Percentiles rank a stretch among this genome's conserved stretches.
phyloP scores from a whole-genome alignment of 768 basidiomycete species.

The Boletus sp. region DNA sequence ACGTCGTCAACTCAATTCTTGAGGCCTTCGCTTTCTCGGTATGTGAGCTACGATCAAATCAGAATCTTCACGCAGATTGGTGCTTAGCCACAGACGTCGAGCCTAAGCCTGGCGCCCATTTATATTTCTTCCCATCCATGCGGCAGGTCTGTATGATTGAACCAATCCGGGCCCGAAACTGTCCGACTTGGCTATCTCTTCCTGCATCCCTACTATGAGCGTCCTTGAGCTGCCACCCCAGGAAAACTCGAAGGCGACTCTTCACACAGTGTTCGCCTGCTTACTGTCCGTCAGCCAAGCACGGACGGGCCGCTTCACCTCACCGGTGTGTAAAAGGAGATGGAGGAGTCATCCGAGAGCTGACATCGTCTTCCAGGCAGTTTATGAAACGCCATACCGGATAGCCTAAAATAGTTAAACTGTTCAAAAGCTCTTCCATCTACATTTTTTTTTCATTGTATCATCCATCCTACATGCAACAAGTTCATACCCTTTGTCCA shows the following conservation, averaged over 20 bases:
- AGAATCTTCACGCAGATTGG: no score
- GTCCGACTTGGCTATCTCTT: conserved; percentile 1
- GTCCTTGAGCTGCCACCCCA: conserved; percentile 11
- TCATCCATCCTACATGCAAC: no score
- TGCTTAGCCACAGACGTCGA: no score
- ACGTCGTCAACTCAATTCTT: no score
- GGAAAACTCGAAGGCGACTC: not conserved
- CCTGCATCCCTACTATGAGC: conserved; percentile 29
- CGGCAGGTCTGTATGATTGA: not conserved
- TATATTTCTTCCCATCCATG: conserved; percentile 1
- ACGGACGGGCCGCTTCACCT: conserved; percentile 4
- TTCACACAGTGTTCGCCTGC: not conserved
- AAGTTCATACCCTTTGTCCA: no score
- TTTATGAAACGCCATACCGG: not conserved
- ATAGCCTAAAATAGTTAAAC: no score
- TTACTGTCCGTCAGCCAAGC: conserved; percentile 11
- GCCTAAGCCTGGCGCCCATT: not conserved
- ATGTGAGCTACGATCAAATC: no score
- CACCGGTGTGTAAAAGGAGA: conserved; percentile 5
- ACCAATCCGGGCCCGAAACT: no score
- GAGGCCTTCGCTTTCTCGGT: no score
- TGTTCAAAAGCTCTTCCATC: no score
- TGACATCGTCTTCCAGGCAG: not conserved
- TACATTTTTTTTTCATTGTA: no score
- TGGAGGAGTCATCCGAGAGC: conserved; percentile 18